Evolutionary conservation across 2,329 filamentous ascomycete genomes (phyloP).

Genomic region (Phoma sp.): DNA sequence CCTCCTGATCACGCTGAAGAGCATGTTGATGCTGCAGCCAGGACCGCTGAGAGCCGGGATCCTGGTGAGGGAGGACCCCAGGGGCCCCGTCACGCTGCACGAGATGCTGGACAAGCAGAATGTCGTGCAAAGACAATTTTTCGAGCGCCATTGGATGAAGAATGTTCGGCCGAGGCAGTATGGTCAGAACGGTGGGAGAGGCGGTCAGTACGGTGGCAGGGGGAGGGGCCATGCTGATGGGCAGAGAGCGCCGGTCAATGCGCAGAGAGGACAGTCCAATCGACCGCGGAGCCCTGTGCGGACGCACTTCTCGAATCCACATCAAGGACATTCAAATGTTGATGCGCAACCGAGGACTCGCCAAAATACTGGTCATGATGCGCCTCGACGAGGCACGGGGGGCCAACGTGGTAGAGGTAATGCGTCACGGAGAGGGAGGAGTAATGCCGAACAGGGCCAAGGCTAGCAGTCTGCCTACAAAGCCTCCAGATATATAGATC

Average conservation of each 20-base stretch:
- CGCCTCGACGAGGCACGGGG: background rate
- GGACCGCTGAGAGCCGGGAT: slow-evolving; percentile 23
- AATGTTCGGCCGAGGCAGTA: background rate
- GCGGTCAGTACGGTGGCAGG: background rate
- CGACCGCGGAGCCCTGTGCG: background rate
- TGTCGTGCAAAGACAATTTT: slow-evolving; percentile 21
- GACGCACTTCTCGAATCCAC: background rate
- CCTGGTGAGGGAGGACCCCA: slow-evolving; percentile 24
- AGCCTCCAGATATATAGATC: too few relatives aligned
- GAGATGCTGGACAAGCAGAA: slow-evolving; percentile 22
- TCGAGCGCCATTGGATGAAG: slow-evolving; percentile 23
- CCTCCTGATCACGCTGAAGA: slow-evolving; percentile 23
- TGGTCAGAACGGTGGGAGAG: background rate
- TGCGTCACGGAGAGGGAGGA: slow-evolving; percentile 1
- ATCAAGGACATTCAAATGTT: background rate
- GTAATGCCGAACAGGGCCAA: background rate
- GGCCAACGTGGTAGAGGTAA: slow-evolving; percentile 2
- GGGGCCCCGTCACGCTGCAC: slow-evolving; percentile 23
- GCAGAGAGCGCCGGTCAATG: background rate
- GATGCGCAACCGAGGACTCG: background rate
- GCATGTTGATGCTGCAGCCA: slow-evolving; percentile 19
- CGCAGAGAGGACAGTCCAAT: background rate
- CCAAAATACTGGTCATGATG: background rate
- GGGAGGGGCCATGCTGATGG: background rate
- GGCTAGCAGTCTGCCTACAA: background rate